Conservation (phyloP, 139 green algal species). For the Dunaliella primolecta region DNA sequence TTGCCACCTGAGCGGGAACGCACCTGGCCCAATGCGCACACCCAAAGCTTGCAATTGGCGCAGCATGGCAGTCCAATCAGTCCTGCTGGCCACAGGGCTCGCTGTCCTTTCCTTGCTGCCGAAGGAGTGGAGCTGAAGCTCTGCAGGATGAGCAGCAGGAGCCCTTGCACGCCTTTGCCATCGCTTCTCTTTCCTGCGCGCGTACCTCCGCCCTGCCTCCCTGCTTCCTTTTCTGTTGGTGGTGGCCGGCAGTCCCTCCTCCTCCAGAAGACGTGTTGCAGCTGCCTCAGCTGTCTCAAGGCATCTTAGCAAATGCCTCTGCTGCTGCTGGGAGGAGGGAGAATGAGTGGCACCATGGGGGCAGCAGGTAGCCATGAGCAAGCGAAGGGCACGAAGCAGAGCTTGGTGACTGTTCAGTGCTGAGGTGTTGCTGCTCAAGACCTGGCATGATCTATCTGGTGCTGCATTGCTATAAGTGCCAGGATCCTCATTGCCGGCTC, state of each 20-base stretch:
- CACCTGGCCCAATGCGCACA: too few relatives aligned
- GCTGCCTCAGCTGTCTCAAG: neutral
- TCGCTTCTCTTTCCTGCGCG: too few relatives aligned
- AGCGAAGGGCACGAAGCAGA: neutral
- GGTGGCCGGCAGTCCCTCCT: neutral
- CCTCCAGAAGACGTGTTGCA: neutral
- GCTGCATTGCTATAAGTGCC: too few relatives aligned
- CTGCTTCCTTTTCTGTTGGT: neutral
- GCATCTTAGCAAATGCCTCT: neutral
- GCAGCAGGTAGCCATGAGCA: neutral
- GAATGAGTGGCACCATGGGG: neutral
- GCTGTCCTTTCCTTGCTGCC: neutral
- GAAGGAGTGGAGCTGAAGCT: neutral
- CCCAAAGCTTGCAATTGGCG: neutral
- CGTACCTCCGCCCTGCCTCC: neutral
- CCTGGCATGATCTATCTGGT: too few relatives aligned
- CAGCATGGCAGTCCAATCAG: neutral
- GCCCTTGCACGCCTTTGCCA: too few relatives aligned
- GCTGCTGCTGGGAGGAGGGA: neutral
- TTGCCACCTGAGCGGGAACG: too few relatives aligned
- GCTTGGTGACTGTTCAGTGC: too few relatives aligned
- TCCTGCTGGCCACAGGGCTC: neutral
- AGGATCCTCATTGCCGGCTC: too few relatives aligned
- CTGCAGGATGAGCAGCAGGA: neutral
- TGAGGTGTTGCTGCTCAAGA: too few relatives aligned